These are phyloP conservation scores for Neurospora tetrasperma DNA, from an alignment of 495 filamentous ascomycete species.

Conservation along the genomic window DNA sequence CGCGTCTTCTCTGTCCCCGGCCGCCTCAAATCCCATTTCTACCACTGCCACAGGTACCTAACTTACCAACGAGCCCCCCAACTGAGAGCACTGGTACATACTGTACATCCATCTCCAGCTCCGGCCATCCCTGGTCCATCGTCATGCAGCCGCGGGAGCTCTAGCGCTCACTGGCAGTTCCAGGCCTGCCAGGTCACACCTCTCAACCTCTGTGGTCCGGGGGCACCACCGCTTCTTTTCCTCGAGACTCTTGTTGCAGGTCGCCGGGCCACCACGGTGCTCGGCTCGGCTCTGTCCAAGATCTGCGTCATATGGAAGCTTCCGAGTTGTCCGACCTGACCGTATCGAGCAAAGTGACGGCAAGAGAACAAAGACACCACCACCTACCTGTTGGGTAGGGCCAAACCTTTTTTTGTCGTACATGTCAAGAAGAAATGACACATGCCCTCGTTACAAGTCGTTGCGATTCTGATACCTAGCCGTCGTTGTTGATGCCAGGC, in stretches of 20 bases:
- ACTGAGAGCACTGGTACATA: neutral
- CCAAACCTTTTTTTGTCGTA: neutral
- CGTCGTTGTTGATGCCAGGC: neutral
- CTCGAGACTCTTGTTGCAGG: neutral
- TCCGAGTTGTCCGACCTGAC: neutral
- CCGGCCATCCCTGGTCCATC: slow-evolving; percentile 2
- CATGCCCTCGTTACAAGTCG: neutral
- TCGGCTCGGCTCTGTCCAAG: neutral
- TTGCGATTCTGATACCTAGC: neutral
- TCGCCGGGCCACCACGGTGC: neutral
- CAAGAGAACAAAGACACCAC: neutral
- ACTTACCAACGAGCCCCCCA: neutral
- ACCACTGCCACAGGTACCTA: neutral
- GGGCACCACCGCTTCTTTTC: neutral
- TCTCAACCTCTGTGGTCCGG: neutral
- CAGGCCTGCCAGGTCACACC: neutral
- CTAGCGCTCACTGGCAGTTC: neutral
- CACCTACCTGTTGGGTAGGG: neutral
- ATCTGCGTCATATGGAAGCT: neutral
- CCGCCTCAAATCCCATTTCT: neutral
- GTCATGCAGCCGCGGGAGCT: neutral
- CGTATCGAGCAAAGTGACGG: neutral
- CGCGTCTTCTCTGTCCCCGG: neutral
- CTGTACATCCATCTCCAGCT: neutral
- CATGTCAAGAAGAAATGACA: neutral